These are phyloP conservation scores for Monosporozyma siamensis DNA, from an alignment of 805 yeast genomes.

Conservation along the genomic window DNA sequence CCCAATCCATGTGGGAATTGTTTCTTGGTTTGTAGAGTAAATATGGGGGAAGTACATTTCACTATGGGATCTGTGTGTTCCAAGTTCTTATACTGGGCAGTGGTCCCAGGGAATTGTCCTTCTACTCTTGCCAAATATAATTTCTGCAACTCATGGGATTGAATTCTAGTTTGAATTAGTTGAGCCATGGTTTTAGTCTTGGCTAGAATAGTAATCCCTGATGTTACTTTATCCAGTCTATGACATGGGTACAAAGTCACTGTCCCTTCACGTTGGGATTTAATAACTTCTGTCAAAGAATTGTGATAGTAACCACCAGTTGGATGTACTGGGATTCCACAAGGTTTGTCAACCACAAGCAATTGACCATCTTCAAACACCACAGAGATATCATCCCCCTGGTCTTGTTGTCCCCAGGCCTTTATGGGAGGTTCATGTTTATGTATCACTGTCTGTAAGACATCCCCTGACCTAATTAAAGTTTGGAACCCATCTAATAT, in stretches of 20 bases:
- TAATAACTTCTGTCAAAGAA: slow-evolving; percentile 55
- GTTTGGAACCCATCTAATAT: slow-evolving; percentile 7
- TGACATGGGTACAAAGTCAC: slow-evolving; percentile 63
- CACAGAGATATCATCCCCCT: slow-evolving; percentile 42
- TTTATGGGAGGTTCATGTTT: slow-evolving; percentile 86
- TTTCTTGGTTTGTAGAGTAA: slow-evolving; percentile 63
- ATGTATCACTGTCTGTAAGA: slow-evolving; percentile 37
- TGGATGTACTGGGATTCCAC: slow-evolving; percentile 93
- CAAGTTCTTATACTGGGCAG: too few relatives aligned
- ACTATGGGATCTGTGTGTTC: too few relatives aligned
- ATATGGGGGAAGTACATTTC: slow-evolving; percentile 37
- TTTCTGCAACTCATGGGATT: slow-evolving; percentile 60
- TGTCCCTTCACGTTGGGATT: slow-evolving; percentile 43
- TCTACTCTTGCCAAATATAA: slow-evolving; percentile 78
- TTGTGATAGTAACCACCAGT: slow-evolving; percentile 73
- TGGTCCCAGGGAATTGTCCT: slow-evolving; percentile 63
- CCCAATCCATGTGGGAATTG: slow-evolving; percentile 41
- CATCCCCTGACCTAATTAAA: slow-evolving; percentile 21
- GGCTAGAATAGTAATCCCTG: slow-evolving; percentile 68
- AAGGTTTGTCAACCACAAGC: slow-evolving; percentile 85
- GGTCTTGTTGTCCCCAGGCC: slow-evolving; percentile 15
- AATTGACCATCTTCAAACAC: slow-evolving; percentile 63
- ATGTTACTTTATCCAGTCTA: slow-evolving; percentile 80
- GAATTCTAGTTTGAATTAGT: slow-evolving; percentile 45
- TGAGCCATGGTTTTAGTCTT: slow-evolving; percentile 41